Evolutionary conservation across 345 rosid species (phyloP).

Genomic region (Ceriops zippeliana): DNA sequence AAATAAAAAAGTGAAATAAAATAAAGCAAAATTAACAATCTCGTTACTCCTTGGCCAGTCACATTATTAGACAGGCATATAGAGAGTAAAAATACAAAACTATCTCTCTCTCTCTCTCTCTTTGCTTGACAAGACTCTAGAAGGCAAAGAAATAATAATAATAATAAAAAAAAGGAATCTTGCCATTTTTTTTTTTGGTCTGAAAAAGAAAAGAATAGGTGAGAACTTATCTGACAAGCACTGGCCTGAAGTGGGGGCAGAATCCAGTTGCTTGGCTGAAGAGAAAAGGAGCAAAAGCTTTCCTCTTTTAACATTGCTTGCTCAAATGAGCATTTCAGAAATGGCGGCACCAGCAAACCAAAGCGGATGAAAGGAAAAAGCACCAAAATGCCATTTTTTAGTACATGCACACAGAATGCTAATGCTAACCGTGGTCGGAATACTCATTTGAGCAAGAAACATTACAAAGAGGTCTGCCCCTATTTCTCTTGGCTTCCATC

Average conservation of each 20-base stretch:
- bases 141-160: neutral
- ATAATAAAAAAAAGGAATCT: neutral
- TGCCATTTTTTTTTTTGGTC: neutral
- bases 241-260: neutral
- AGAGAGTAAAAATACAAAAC: neutral
- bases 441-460: constrained; percentile 62
- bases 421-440: constrained; percentile 30
- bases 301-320: constrained; percentile 37
- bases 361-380: neutral
- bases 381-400: neutral
- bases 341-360: constrained; percentile 14
- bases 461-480: constrained; percentile 24
- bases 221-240: neutral
- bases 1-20: too few species aligned
- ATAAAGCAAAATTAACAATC: too few species aligned
- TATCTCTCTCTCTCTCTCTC: neutral
- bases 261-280: neutral
- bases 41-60: too few species aligned
- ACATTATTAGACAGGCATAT: too few species aligned
- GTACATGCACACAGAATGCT: neutral
- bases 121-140: neutral
- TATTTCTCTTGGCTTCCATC: neutral
- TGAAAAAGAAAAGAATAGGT: neutral
- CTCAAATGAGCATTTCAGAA: constrained; percentile 42
- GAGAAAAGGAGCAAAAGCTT: neutral